Percentiles rank a stretch among this genome's conserved stretches.
Evolutionary conservation across 164 flowering plant genomes (phyloP).

Genomic region (Piper longum): DNA sequence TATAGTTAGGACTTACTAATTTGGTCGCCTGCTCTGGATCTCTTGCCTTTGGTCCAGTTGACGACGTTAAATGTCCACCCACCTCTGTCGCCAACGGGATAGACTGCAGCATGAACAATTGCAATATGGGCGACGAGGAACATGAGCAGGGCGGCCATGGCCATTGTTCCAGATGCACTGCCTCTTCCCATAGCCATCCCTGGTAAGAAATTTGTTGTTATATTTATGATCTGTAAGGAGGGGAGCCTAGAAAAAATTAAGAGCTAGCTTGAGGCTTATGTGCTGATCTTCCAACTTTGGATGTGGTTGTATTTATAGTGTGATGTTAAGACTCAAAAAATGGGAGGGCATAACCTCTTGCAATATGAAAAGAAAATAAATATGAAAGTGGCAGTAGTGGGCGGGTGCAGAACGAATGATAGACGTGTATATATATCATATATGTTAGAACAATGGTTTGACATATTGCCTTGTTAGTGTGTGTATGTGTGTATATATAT

Average conservation of each 20-base stretch:
- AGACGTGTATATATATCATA: background rate
- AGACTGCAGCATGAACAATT: conserved; percentile 20
- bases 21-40: conserved; percentile 33
- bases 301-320: background rate
- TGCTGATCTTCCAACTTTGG: background rate
- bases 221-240: background rate
- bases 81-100: conserved; percentile 19
- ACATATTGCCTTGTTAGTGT: too few relatives aligned
- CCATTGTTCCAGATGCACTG: conserved; percentile 23
- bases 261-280: background rate
- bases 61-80: conserved; percentile 33
- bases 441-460: too few relatives aligned
- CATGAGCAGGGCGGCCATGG: conserved; percentile 4
- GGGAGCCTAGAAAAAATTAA: background rate
- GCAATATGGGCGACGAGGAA: conserved; percentile 10
- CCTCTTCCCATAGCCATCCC: conserved; percentile 30
- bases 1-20: conserved; percentile 17
- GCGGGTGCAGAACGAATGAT: background rate
- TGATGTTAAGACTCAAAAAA: background rate
- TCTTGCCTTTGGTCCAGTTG: conserved; percentile 37
- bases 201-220: too few relatives aligned
- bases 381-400: background rate
- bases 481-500: too few relatives aligned
- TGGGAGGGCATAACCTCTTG: background rate
- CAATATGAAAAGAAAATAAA: background rate